A percentile compares a stretch with the other conserved stretches of the same genome.
These are phyloP conservation scores for Chaetomiaceae sp. DNA, from an alignment of 2,329 filamentous ascomycete genomes.

Conservation along the genomic window DNA sequence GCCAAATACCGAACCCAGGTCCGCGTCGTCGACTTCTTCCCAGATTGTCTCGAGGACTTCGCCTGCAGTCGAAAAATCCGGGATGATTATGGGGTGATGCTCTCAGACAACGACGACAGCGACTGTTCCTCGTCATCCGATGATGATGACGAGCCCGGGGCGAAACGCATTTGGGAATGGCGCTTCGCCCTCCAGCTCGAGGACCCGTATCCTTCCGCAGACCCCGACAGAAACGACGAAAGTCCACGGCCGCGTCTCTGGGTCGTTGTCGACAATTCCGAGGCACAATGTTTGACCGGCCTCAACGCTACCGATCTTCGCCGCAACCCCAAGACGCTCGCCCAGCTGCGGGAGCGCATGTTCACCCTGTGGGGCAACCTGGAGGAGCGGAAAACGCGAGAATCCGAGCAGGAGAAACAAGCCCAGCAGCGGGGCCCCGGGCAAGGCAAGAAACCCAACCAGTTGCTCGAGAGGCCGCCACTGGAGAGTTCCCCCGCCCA, in stretches of 20 bases:
- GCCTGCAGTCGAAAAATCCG: conserved; percentile 49
- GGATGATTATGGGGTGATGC: too few relatives aligned
- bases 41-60: conserved; percentile 67
- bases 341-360: conserved; percentile 61
- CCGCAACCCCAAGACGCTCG: conserved; percentile 44
- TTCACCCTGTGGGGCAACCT: conserved; percentile 83
- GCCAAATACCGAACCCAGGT: conserved; percentile 64
- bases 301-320: conserved; percentile 55
- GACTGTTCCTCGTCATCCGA: conserved; percentile 30
- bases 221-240: background rate
- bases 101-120: conserved; percentile 40
- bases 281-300: conserved; percentile 45
- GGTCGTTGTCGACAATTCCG: conserved; percentile 60
- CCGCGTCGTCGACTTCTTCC: conserved; percentile 79
- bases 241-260: conserved; percentile 51
- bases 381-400: conserved; percentile 60
- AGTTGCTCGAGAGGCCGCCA: conserved; percentile 13
- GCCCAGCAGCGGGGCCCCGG: background rate
- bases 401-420: conserved; percentile 23
- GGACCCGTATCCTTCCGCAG: conserved; percentile 41
- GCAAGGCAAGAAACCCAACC: conserved; percentile 19
- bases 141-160: conserved; percentile 26
- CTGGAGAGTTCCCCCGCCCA: conserved; percentile 17
- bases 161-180: conserved; percentile 66
- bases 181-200: conserved; percentile 75